Percentiles rank a stretch among this genome's conserved stretches.
Evolutionary conservation across 2,329 filamentous ascomycete species (phyloP).

Genomic region (Phaeophleospora eucalypticola): DNA sequence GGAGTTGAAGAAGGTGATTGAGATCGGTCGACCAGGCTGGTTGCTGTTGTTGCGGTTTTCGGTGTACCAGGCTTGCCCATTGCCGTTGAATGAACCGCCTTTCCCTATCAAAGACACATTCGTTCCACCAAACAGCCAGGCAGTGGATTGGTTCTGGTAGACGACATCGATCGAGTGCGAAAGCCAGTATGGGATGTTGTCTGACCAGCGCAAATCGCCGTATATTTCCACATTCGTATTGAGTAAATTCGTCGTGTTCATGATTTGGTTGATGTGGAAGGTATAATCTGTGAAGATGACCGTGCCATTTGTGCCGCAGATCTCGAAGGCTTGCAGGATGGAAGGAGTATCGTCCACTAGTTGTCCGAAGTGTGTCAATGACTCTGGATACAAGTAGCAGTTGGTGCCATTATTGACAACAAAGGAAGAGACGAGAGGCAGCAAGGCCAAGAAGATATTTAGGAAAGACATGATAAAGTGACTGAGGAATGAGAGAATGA

Average conservation of each 20-base stretch:
- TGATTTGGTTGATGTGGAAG: slow-evolving; percentile 48
- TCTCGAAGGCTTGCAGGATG: slow-evolving; percentile 48
- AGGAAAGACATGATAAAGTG: too few relatives aligned
- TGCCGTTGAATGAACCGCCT: slow-evolving; percentile 56
- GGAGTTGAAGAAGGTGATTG: slow-evolving; percentile 49
- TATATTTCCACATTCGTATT: slow-evolving; percentile 48
- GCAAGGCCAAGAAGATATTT: background rate
- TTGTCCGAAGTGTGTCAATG: background rate
- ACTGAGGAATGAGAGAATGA: too few relatives aligned
- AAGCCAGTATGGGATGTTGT: slow-evolving; percentile 50
- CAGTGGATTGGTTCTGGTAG: slow-evolving; percentile 55
- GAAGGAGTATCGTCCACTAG: slow-evolving; percentile 48
- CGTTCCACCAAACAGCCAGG: slow-evolving; percentile 53
- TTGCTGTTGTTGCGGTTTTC: slow-evolving; percentile 40
- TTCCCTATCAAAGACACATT: slow-evolving; percentile 49
- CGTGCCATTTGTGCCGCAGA: slow-evolving; percentile 48
- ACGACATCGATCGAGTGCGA: slow-evolving; percentile 48
- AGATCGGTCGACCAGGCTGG: slow-evolving; percentile 48
- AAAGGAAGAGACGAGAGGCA: background rate
- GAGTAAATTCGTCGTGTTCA: slow-evolving; percentile 47
- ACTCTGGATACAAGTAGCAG: background rate
- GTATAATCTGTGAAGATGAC: slow-evolving; percentile 49
- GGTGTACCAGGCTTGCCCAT: slow-evolving; percentile 59
- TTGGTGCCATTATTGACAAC: background rate
- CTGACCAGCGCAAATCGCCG: slow-evolving; percentile 45